Evolutionary conservation across 139 green algal species (phyloP), one percentile per base, ranked within the genome.

Genomic region (Desmodesmus armatus): DNA sequence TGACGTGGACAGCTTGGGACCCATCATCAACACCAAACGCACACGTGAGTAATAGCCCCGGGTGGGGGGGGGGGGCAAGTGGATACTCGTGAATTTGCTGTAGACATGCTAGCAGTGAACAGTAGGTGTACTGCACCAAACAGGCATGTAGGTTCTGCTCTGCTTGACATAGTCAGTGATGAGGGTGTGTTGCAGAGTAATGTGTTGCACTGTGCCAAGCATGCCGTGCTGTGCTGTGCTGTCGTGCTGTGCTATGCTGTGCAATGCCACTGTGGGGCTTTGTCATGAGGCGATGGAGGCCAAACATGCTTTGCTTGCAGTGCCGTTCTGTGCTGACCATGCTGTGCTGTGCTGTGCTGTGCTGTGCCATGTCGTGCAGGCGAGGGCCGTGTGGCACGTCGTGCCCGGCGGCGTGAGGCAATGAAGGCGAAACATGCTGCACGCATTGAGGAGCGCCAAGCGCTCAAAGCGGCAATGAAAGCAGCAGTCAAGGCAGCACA

Each of bases 401-500:
- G 53, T 27, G 75, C 75, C 3, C 37, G 51, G 6, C 9, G 55
- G 40, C 40, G 75, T n/a, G 75, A 35, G 27, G 78, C 58, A 15
- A 17, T 60, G 43, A 43, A 71, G 60, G 27, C 44, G 15, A 78
- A 49, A 35, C 65, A 27, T 37, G 40, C 43, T n/a, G 31, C 47
- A 23, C 27, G 6, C 7, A 25, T 91, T 29, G 80, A 73, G 63
- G 83, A 88, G 80, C 11, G 72, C n/a, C 25, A 80, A 49, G 41
- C 37, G 62, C 41, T 84, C 43, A 51, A 37, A 27, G 62, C 62
- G 11, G 51, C 67, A 23, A 78, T 80, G 40, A 78, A 79, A 31
- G 80, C 80, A 63, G 78, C 78, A 40, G 40, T 84, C 2, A 62
- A 51, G 3, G 78, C 78, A 76, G 78, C 78, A 65, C 37, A 74